phyloP scores from a whole-genome alignment of 2,329 filamentous ascomycete genomes.

The Colletotrichum musae region DNA sequence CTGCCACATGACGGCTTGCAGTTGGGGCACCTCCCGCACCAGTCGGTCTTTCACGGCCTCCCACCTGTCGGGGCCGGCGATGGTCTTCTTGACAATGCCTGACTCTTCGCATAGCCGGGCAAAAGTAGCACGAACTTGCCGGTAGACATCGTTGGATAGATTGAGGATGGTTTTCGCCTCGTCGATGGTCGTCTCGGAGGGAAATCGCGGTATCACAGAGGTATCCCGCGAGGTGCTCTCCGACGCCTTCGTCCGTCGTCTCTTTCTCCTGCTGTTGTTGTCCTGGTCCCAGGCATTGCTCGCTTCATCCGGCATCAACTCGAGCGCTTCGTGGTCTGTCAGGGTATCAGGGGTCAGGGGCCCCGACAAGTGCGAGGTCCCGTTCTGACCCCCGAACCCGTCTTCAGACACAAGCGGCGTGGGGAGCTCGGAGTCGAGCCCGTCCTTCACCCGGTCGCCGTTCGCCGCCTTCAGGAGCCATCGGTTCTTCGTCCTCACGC shows the following conservation, averaged over 20 bases:
- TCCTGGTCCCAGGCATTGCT: neutral
- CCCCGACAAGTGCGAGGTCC: slow-evolving; percentile 2
- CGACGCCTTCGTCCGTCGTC: slow-evolving; percentile 32
- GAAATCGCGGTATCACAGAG: slow-evolving; percentile 79
- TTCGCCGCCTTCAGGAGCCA: slow-evolving; percentile 76
- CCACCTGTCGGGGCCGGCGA: slow-evolving; percentile 81
- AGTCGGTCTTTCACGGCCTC: slow-evolving; percentile 78
- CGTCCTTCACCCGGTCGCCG: slow-evolving; percentile 63
- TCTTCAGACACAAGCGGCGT: neutral
- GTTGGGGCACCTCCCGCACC: slow-evolving; percentile 73
- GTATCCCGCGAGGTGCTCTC: slow-evolving; percentile 73
- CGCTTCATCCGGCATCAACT: slow-evolving; percentile 9
- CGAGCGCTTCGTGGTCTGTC: slow-evolving; percentile 33
- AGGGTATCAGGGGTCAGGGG: slow-evolving; percentile 30
- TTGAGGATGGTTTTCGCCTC: slow-evolving; percentile 80
- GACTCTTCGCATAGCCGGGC: slow-evolving; percentile 78
- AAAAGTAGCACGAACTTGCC: slow-evolving; percentile 75
- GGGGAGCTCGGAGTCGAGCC: neutral
- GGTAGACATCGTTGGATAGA: slow-evolving; percentile 76
- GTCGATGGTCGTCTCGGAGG: slow-evolving; percentile 86
- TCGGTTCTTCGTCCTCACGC: slow-evolving; percentile 77
- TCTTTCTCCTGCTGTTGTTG: slow-evolving; percentile 34
- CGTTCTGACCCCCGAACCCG: slow-evolving; percentile 15
- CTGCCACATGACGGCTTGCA: slow-evolving; percentile 73
- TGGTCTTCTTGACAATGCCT: slow-evolving; percentile 81